Conservation (phyloP, 202 grass and related monocot genomes). For the Panicum virgatum region DNA sequence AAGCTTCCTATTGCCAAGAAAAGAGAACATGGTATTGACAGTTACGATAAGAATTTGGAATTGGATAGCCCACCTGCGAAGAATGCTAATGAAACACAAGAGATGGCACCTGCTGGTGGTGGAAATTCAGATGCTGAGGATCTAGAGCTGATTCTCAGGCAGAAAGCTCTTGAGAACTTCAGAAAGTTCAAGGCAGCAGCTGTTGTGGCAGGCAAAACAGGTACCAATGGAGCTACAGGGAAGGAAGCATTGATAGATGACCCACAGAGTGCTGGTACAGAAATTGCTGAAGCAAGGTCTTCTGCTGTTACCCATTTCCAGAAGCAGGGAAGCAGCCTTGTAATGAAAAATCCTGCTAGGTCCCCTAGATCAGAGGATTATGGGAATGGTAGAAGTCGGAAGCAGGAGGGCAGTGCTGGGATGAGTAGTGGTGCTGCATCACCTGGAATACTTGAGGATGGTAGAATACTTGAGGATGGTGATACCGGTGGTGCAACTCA, state of each 20-base stretch:
- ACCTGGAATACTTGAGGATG: slow-evolving; percentile 22
- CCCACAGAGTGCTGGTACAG: background rate
- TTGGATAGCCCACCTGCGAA: slow-evolving; percentile 22
- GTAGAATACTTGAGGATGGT: slow-evolving; percentile 6
- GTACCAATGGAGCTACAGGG: slow-evolving; percentile 27
- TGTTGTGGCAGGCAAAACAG: slow-evolving; percentile 20
- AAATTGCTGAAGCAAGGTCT: slow-evolving; percentile 39
- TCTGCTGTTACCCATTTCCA: slow-evolving; percentile 22
- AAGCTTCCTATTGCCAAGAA: background rate
- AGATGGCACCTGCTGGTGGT: slow-evolving; percentile 31
- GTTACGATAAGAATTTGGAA: slow-evolving; percentile 34
- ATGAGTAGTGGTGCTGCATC: slow-evolving; percentile 23
- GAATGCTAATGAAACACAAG: slow-evolving; percentile 40
- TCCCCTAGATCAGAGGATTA: slow-evolving; percentile 34
- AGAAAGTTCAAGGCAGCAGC: slow-evolving; percentile 60
- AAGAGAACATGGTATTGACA: slow-evolving; percentile 12
- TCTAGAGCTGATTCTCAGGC: slow-evolving; percentile 75
- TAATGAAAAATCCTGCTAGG: slow-evolving; percentile 18
- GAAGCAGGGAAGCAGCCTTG: slow-evolving; percentile 38
- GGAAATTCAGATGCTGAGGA: slow-evolving; percentile 47
- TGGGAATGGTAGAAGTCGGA: background rate
- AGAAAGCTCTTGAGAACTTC: slow-evolving; percentile 91
- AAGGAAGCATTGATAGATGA: slow-evolving; percentile 37
- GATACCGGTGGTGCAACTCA: background rate
- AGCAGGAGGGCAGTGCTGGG: slow-evolving; percentile 24